Base-by-base conservation (phyloP, 2,329 filamentous ascomycete genomes). In the Fusarium siculi region DNA sequence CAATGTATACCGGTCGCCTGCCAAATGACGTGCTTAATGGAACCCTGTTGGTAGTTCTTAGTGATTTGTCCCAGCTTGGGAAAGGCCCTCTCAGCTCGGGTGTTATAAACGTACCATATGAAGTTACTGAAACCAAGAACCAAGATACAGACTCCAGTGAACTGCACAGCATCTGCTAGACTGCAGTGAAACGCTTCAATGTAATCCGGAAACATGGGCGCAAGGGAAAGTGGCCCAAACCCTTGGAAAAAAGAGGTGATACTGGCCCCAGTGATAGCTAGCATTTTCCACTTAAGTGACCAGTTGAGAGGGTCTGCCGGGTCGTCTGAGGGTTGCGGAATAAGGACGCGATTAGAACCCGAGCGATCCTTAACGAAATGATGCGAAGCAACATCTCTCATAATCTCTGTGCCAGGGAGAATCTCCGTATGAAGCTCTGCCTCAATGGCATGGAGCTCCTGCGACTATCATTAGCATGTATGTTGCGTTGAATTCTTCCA, bases 381-480 rank as follows among this genome's bases (percentile, higher is more conserved):
- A 12, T 56, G 39, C 18, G 54, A 56, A 18, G 54, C n/a, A 9
- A 56, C 39, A 30, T 56, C 54, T 56, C 54, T 32, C 54, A 56
- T 56, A 3, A 56, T 56, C 39, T 56, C 54, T 10, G 54, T 56
- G 28, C 54, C 54, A 23, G 54, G 54, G 8, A 56, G 30, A 42
- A 56, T 56, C 23, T 56, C 39, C 1, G 39, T 46, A 34, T 56
- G 39, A 7, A 56, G 54, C 30, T 56, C 54, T 7, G 54, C 54
- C 54, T 56, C 54, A 9, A 56, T 56, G 39, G 54, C 54, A 36
- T 56, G 54, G 30, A 56, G 23, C 54, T 56, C 54, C 54, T 56
- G 54, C 14, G 9, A 46, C 25, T 6, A 7, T 3, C 4, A 18
- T 56, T 34, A 56, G 54, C 18, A 46, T 56, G 4, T 16, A 23